phyloP scores from a whole-genome alignment of 164 flowering plant species.

The Tinospora cordifolia region DNA sequence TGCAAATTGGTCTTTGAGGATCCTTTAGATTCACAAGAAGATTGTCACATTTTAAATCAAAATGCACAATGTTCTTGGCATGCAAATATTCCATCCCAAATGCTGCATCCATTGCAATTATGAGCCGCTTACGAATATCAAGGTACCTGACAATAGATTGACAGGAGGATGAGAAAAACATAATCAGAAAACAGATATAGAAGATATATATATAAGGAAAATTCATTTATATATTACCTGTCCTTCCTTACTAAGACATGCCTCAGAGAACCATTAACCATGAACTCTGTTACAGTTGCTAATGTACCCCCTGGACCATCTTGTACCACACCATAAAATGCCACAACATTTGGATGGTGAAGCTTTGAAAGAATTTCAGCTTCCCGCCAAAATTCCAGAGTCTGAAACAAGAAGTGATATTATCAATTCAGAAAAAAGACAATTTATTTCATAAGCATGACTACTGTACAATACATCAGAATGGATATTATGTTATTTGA shows the following conservation, averaged over 20 bases:
- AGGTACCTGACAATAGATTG: conserved; percentile 46
- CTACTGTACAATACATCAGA: no score
- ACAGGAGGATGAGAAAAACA: conserved; percentile 2
- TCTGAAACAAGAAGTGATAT: conserved; percentile 30
- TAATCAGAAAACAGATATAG: neutral
- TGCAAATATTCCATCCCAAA: conserved; percentile 98
- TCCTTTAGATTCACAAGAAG: conserved; percentile 89
- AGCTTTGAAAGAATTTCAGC: conserved; percentile 92
- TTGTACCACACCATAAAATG: conserved; percentile 94
- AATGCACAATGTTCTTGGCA: conserved; percentile 88
- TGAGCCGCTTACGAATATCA: conserved; percentile 78
- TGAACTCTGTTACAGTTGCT: conserved; percentile 89
- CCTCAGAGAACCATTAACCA: conserved; percentile 97
- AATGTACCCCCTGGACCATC: conserved; percentile 94
- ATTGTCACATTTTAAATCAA: conserved; percentile 92
- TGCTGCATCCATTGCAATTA: conserved; percentile 97
- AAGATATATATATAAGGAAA: neutral
- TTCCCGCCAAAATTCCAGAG: conserved; percentile 87
- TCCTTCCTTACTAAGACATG: conserved; percentile 86
- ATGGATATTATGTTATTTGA: neutral
- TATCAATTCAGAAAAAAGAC: no score
- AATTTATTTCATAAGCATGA: no score
- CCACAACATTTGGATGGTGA: conserved; percentile 97
- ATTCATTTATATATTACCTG: conserved; percentile 37
- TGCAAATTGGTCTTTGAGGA: conserved; percentile 81